phyloP scores from a whole-genome alignment of 495 filamentous ascomycete genomes.

The Penicillium nucicola region DNA sequence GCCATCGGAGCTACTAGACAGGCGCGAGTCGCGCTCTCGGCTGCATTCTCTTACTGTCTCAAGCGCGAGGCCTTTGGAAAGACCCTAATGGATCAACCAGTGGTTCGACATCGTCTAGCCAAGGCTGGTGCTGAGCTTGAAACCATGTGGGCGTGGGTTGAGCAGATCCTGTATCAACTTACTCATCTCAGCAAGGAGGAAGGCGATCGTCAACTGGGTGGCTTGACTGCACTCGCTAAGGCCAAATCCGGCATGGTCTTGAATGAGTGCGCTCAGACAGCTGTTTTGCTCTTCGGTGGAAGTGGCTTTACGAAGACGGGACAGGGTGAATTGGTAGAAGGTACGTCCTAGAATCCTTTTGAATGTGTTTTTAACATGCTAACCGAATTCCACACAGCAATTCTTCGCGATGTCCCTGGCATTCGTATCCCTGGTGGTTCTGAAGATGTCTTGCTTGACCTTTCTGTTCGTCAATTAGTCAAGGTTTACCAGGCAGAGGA shows the following conservation, averaged over 20 bases:
- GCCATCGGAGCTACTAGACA: slow-evolving; percentile 59
- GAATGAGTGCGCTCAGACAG: slow-evolving; percentile 65
- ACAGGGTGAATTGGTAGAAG: slow-evolving; percentile 67
- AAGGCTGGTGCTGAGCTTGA: slow-evolving; percentile 68
- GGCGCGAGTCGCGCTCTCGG: slow-evolving; percentile 59
- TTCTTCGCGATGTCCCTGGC: slow-evolving; percentile 63
- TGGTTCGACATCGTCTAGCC: slow-evolving; percentile 68
- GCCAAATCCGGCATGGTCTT: slow-evolving; percentile 68
- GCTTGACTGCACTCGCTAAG: slow-evolving; percentile 67
- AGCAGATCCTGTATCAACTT: slow-evolving; percentile 72
- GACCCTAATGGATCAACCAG: slow-evolving; percentile 67
- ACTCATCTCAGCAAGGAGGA: slow-evolving; percentile 58
- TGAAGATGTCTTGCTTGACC: slow-evolving; percentile 73
- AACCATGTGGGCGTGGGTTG: slow-evolving; percentile 69
- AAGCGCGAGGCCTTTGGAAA: slow-evolving; percentile 76
- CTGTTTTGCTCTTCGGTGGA: slow-evolving; percentile 69
- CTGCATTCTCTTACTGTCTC: slow-evolving; percentile 66
- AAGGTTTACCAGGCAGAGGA: slow-evolving; percentile 67
- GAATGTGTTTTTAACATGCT: not conserved
- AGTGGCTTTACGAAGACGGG: slow-evolving; percentile 68
- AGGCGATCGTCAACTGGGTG: slow-evolving; percentile 63
- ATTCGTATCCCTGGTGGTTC: slow-evolving; percentile 65
- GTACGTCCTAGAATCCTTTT: slow-evolving; percentile 32
- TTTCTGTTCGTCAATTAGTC: slow-evolving; percentile 67
- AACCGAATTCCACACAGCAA: slow-evolving; percentile 34